Percentiles rank a stretch among this genome's conserved stretches.
Evolutionary conservation across 1,139 yeast genomes (phyloP).

Genomic region (Suhomyces anneliseae): DNA sequence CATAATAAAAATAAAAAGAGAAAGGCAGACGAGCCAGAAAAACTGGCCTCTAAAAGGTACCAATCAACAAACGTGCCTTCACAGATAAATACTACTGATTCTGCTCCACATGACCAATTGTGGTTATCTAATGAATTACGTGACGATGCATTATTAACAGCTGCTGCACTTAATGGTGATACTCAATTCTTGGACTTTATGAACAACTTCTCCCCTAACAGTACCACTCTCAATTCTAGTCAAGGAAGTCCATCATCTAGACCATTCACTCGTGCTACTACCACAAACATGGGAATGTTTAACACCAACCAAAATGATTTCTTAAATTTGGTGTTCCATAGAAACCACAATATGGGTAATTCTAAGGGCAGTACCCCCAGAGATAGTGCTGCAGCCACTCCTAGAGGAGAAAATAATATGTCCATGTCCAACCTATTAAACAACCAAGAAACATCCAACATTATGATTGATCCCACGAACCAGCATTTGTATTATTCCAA

Average conservation of each 20-base stretch:
- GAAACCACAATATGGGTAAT: conserved; percentile 22
- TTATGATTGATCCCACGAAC: conserved; percentile 35
- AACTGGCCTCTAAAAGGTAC: neutral
- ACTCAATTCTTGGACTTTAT: conserved; percentile 57
- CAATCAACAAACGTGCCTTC: conserved; percentile 1
- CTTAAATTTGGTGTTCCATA: conserved; percentile 54
- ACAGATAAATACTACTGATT: conserved; percentile 1
- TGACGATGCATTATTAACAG: conserved; percentile 71
- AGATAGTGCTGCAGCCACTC: neutral
- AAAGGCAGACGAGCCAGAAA: neutral
- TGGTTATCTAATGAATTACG: conserved; percentile 72
- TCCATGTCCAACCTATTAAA: conserved; percentile 24
- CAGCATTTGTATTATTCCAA: conserved; percentile 42
- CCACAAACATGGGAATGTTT: conserved; percentile 4
- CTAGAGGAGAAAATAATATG: conserved; percentile 14
- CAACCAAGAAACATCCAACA: conserved; percentile 20
- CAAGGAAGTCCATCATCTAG: conserved; percentile 12
- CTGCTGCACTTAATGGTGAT: conserved; percentile 69
- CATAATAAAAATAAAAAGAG: neutral
- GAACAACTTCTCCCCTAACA: conserved; percentile 30
- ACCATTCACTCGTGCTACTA: conserved; percentile 4
- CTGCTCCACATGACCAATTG: conserved; percentile 34
- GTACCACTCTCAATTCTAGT: conserved; percentile 14
- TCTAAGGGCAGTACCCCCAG: conserved; percentile 5
- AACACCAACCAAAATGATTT: conserved; percentile 36